Base-by-base conservation (phyloP, 805 yeast genomes). In the Wickerhamomyces bovis region DNA sequence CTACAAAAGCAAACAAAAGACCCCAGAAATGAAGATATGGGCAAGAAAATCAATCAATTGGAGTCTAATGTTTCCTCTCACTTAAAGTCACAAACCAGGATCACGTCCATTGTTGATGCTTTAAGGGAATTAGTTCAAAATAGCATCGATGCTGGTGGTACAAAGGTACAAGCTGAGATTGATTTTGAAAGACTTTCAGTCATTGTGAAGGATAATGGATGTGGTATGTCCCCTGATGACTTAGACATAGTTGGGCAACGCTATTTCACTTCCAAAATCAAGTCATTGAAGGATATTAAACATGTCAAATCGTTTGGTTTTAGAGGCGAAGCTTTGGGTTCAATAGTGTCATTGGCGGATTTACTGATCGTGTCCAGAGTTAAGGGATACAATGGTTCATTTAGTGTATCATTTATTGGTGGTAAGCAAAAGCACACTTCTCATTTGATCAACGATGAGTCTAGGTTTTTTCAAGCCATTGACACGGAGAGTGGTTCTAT, bases 261-360 rank as follows among this genome's bases (percentile, higher is more conserved):
- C 18, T 68, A 77, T 55, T 66, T 65, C 46, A 83, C 92, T 0
- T 81, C 90, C 0, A 86, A 83, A 54, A 39, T 77, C 3, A 28
- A 42, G 1, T 42, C 48, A 1, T 54, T 72, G 26, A 63, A 63
- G 1, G 77, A 73, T 19, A 55, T 83, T 30, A 57, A 54, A 13
- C 16, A 42, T 0, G 60, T 74, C 3, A 44, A 44, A 1, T 76
- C 83, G 0, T 76, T 72, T 52, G 95, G 95, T 1, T 85, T 81
- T 57, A 71, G 86, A 42, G 96, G 96, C 1, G 85, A 82, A 53
- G 85, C 94, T 0, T 53, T 88, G 16, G 67, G 71, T 44, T 72
- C 83, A 0, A 65, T 88, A 3, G 62, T 76, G n/a, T 68, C 72
- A 0, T 56, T 78, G 7, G 67, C 82, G 0, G 60, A 70, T 13